Base-by-base conservation (phyloP, 202 grass and related monocot species). In the Setaria italica region DNA sequence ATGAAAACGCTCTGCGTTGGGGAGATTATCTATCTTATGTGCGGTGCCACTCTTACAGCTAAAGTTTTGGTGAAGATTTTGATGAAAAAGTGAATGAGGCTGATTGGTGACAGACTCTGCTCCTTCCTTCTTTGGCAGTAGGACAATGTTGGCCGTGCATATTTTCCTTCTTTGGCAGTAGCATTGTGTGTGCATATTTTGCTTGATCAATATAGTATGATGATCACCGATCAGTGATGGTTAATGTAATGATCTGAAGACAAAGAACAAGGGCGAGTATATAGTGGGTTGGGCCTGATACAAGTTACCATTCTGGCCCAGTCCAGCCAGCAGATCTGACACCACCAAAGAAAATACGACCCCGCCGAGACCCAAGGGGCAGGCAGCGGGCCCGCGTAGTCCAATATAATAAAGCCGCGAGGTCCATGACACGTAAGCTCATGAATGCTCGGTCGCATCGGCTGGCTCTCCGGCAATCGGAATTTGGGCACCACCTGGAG, bases 381-480 rank as follows among this genome's bases (percentile, higher is more conserved):
- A 25, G 34, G 34, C 34, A 35, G 34, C 34, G 34, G 34, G 3
- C 34, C 34, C 34, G 34, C 34, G 34, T 46, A 8, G 43, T n/a
- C 54, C 17, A 59, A 76, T 46, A 68, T 1, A 59, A 76, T 46
- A 68, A 77, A 55, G 1, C 13, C 9, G 13, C 19, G 54, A 39
- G 67, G 76, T 50, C 75, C 76, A 32, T 46, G 76, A 39, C 84
- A 80, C 67, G 67, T 70, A 64, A 8, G 66, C 56, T 62, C 68
- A 43, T 73, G n/a, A 80, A 85, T 63, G 74, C 17, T 25, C 74
- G 53, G 74, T 77, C 73, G 72, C 62, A 15, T 30, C 19, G 71
- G 46, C 46, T 4, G 57, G 47, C 60, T 2, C 11, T 56, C 34
- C 12, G 33, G 33, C 64, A 3, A 16, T 55, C 37, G 19, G 47